Conservation (phyloP, 305 asterid genomes). For the Fraxinus paxiana region DNA sequence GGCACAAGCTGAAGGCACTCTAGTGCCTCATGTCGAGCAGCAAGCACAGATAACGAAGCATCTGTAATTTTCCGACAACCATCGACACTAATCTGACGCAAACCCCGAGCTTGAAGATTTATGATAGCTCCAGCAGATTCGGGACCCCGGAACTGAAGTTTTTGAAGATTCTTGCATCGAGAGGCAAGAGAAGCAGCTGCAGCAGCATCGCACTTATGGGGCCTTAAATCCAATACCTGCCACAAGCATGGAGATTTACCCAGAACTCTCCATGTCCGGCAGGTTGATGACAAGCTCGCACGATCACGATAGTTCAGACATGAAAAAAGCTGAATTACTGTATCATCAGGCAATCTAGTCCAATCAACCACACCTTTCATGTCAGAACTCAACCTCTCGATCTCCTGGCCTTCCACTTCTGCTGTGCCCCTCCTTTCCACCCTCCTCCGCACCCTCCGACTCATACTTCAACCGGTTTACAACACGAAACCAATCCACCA, state of each 20-base stretch:
- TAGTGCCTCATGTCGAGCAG: conserved; percentile 72
- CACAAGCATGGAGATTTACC: conserved; percentile 74
- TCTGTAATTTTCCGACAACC: conserved; percentile 68
- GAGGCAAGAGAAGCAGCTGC: conserved; percentile 61
- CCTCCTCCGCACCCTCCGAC: conserved; percentile 68
- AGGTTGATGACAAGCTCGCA: conserved; percentile 79
- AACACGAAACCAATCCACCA: conserved; percentile 13
- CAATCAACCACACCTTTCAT: conserved; percentile 57
- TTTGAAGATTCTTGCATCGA: conserved; percentile 60
- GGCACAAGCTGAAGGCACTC: conserved; percentile 87
- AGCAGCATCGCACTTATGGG: conserved; percentile 59
- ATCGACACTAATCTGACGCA: conserved; percentile 66
- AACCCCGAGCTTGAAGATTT: conserved; percentile 58
- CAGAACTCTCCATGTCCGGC: conserved; percentile 69
- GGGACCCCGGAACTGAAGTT: conserved; percentile 76
- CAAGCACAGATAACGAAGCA: conserved; percentile 69
- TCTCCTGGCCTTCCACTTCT: conserved; percentile 43
- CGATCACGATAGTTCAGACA: conserved; percentile 78
- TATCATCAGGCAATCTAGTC: conserved; percentile 78
- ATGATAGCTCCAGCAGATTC: conserved; percentile 75
- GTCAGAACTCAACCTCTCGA: conserved; percentile 34
- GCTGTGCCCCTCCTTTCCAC: conserved; percentile 49
- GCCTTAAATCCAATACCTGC: conserved; percentile 67
- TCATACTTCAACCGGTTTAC: conserved; percentile 42
- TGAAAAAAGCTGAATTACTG: conserved; percentile 65